Conservation (phyloP, 257 asterid species). For the Solanum commersonii region DNA sequence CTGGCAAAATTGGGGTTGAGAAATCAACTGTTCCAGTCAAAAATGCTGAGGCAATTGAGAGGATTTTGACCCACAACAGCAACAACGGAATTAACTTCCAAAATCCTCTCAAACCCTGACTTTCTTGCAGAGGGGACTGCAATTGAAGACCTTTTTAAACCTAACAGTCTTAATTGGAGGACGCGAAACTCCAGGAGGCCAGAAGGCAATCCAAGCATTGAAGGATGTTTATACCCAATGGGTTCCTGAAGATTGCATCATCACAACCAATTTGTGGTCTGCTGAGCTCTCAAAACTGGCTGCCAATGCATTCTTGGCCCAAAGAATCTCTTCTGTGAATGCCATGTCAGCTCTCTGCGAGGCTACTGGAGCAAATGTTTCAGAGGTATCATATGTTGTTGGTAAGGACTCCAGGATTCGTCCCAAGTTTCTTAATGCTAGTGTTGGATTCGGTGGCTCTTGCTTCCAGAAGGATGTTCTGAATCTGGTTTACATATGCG, state of each 20-base stretch:
- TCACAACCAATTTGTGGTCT: conserved; percentile 6
- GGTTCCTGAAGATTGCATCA: neutral
- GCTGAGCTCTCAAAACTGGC: conserved; percentile 5
- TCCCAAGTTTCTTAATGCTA: conserved; percentile 2
- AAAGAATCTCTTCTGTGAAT: conserved; percentile 3
- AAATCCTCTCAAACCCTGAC: conserved; percentile 50
- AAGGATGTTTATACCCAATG: conserved; percentile 4
- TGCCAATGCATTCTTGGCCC: conserved; percentile 7
- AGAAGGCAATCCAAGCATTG: neutral
- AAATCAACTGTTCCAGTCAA: conserved; percentile 56
- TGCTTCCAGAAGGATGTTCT: conserved; percentile 5
- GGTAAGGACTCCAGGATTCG: conserved; percentile 4
- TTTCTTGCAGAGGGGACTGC: conserved; percentile 47
- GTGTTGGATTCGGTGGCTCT: conserved; percentile 1
- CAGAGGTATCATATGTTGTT: conserved; percentile 1
- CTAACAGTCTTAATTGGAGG: conserved; percentile 4
- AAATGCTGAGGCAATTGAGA: conserved; percentile 55
- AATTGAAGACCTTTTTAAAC: conserved; percentile 1
- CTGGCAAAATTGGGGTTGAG: conserved; percentile 47
- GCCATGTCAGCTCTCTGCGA: conserved; percentile 9
- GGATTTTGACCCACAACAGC: conserved; percentile 51
- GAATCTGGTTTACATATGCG: conserved; percentile 2
- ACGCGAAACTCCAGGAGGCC: conserved; percentile 3
- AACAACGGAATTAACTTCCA: conserved; percentile 45
- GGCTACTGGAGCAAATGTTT: conserved; percentile 5